A percentile compares a stretch with the other conserved stretches of the same genome.
Conservation (phyloP, 495 filamentous ascomycete genomes). For the Opeltia flavorubescens region DNA sequence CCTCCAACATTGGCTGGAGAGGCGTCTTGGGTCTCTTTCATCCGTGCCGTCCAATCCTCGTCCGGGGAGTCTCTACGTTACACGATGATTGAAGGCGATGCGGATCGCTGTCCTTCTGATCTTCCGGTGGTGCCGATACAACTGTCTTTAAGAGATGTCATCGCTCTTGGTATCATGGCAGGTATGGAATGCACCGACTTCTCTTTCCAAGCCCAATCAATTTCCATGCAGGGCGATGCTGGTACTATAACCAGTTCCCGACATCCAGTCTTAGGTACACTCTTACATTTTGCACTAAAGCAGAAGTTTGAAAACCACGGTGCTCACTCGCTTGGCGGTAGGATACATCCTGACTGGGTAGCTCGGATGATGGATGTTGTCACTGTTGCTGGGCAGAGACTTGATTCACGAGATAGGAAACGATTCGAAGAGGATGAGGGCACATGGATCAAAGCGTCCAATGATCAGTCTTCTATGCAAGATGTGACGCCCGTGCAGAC, state of each 20-base stretch:
- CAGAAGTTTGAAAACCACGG: background rate
- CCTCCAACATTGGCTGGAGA: constrained; percentile 1
- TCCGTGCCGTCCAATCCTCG: background rate
- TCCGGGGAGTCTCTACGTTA: background rate
- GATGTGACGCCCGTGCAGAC: background rate
- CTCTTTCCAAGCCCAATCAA: background rate
- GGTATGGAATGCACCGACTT: constrained; percentile 5
- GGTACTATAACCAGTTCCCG: constrained; percentile 5
- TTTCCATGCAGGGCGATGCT: constrained; percentile 5
- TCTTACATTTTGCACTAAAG: constrained; percentile 6
- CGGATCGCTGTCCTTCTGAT: constrained; percentile 7
- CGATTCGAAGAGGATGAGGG: constrained; percentile 1
- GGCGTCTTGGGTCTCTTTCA: constrained; percentile 9
- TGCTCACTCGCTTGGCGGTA: background rate
- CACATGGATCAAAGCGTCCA: background rate
- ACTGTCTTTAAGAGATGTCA: constrained; percentile 5
- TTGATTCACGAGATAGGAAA: background rate
- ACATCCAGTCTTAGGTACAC: constrained; percentile 5
- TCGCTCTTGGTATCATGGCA: constrained; percentile 2
- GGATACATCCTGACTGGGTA: background rate
- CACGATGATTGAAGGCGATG: constrained; percentile 5
- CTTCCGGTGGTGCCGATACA: constrained; percentile 5
- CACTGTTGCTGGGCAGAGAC: background rate
- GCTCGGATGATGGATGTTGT: background rate
- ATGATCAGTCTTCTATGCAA: background rate